Base-by-base conservation (phyloP, 2,329 filamentous ascomycete species). In the Verticillium klebahnii region DNA sequence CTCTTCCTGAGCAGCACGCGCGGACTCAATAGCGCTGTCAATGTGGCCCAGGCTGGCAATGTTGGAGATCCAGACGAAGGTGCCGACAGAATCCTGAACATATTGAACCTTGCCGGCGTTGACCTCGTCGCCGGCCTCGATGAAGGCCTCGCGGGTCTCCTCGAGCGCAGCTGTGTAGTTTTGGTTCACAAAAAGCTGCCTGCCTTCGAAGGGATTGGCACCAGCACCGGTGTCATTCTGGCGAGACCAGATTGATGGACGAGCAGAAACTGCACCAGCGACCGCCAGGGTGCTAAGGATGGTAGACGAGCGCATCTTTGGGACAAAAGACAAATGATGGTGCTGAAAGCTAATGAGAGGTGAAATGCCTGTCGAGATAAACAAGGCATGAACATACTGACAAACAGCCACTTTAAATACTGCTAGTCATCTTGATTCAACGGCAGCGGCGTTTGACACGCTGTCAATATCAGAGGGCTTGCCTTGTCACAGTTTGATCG, bases 151-250 rank as follows among this genome's bases (percentile, higher is more conserved):
- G 61, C 74, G 66, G 17, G 78, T 78, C 60, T 73, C 63, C 31
- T 77, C 71, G 37, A 81, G 72, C 68, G 79, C 76, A n/a, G 60
- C 64, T 14, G 76, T 72, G 69, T 78, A 81, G 23, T 66, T 66
- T n/a, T 75, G 74, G 69, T 81, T 80, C 63, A 74, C 76, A 66
- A 80, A 83, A 31, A 84, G 71, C 7, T 74, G 77, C 65, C 78
- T 80, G 62, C 78, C 78, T 1, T 72, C 62, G 68, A 86, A 85
- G 0, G 84, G 77, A 61, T 79, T 78, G 58, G 68, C 50, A 32
- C 25, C 39, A 15, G 55, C 19, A 14, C 19, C 37, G 5, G 14
- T 40, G 15, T 40, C 45, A 23, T 52, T 25, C 45, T 52, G 45
- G 8, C 45, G 45, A 25, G 45, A 52, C 45, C 45, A 52, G 45